Evolutionary conservation across 306 rosid species (phyloP).

Genomic region (Vigna nakashimae): DNA sequence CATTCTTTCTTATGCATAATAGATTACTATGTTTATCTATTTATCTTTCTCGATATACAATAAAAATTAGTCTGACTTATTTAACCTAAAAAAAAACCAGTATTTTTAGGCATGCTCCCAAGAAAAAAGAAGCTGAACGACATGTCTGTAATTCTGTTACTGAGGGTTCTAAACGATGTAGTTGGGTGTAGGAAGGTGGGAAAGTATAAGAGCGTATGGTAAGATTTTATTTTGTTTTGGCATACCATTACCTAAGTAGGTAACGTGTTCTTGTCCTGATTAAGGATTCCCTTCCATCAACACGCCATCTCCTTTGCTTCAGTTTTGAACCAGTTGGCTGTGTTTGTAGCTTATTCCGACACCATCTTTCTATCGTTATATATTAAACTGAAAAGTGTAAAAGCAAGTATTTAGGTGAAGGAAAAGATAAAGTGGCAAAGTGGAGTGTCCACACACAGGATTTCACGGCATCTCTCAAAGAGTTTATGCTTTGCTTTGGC

Average conservation of each 20-base stretch:
- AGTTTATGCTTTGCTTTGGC: conserved; percentile 49
- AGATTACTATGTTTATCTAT: too few species aligned
- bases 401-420: not conserved
- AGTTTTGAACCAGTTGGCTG: not conserved
- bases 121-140: too few species aligned
- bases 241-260: not conserved
- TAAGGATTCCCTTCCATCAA: not conserved
- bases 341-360: conserved; percentile 16
- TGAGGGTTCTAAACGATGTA: too few species aligned
- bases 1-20: too few species aligned
- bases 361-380: not conserved
- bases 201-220: too few species aligned
- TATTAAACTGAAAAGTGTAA: conserved; percentile 19
- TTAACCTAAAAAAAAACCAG: too few species aligned
- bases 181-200: too few species aligned
- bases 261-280: conserved; percentile 19
- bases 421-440: conserved; percentile 39
- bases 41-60: too few species aligned
- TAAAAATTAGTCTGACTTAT: too few species aligned
- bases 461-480: conserved; percentile 39
- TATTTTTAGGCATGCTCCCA: too few species aligned
- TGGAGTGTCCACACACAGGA: not conserved
- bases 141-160: too few species aligned
- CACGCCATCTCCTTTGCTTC: conserved; percentile 21
- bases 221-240: too few species aligned